These are phyloP conservation scores for Lojkania enalia DNA, from an alignment of 2,329 filamentous ascomycete species.

Conservation along the genomic window DNA sequence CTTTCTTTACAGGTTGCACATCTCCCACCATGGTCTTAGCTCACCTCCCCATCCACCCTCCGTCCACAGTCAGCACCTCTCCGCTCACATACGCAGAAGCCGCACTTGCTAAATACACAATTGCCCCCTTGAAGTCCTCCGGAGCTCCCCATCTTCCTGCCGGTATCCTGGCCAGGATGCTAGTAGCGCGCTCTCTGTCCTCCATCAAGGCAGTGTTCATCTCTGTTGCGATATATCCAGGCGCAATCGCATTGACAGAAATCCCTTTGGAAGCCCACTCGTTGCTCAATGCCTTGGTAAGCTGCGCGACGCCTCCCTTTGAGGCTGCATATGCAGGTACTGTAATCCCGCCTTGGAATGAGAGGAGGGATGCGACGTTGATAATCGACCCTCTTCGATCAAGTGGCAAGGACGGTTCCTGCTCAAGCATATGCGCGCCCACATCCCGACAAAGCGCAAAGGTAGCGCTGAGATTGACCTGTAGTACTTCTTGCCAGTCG, in stretches of 20 bases:
- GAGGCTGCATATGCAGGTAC: slow-evolving; percentile 85
- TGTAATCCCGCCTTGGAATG: slow-evolving; percentile 84
- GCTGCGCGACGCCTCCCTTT: slow-evolving; percentile 82
- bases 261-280: slow-evolving; percentile 82
- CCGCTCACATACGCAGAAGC: slow-evolving; percentile 83
- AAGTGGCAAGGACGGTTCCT: slow-evolving; percentile 52
- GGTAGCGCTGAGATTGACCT: slow-evolving; percentile 83
- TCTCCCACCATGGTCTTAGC: no score
- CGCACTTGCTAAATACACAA: slow-evolving; percentile 74
- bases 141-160: slow-evolving; percentile 80
- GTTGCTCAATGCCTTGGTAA: slow-evolving; percentile 84
- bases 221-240: slow-evolving; percentile 89
- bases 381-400: slow-evolving; percentile 71
- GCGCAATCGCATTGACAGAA: slow-evolving; percentile 85
- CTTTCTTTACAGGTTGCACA: no score
- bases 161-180: slow-evolving; percentile 80
- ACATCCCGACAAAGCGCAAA: slow-evolving; percentile 78
- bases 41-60: slow-evolving; percentile 89
- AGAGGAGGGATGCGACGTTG: slow-evolving; percentile 80
- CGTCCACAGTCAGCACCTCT: slow-evolving; percentile 81
- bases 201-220: slow-evolving; percentile 86
- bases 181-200: slow-evolving; percentile 68
- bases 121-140: slow-evolving; percentile 84
- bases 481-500: slow-evolving; percentile 80
- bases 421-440: slow-evolving; percentile 74